Evolutionary conservation across 202 grass and related monocot genomes (phyloP).

Genomic region (Dendrocalamus latiflorus): DNA sequence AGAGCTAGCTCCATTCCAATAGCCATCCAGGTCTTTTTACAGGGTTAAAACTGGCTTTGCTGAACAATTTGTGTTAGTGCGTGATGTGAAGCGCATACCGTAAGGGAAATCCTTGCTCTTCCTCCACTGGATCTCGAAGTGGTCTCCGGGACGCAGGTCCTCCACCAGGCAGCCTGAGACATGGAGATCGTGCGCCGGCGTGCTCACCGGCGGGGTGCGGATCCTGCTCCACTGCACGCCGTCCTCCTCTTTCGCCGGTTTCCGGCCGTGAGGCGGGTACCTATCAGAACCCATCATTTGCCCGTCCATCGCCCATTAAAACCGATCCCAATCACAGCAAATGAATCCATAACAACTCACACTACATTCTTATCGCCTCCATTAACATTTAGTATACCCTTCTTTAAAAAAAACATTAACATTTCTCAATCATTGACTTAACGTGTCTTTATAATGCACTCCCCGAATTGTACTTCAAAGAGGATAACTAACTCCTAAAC

Average conservation of each 20-base stretch:
- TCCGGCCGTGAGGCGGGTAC: slow-evolving; percentile 78
- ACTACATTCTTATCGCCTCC: neutral
- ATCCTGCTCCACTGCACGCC: slow-evolving; percentile 67
- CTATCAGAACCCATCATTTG: slow-evolving; percentile 11
- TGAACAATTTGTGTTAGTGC: too few relatives aligned
- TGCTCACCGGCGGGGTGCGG: slow-evolving; percentile 54
- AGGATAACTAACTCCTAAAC: neutral
- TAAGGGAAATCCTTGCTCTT: slow-evolving; percentile 86
- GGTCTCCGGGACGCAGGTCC: slow-evolving; percentile 53
- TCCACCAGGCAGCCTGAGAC: slow-evolving; percentile 59
- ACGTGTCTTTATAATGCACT: neutral
- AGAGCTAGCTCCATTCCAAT: too few relatives aligned
- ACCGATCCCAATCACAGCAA: neutral
- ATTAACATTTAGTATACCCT: neutral
- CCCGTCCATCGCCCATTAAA: neutral
- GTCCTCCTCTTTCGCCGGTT: slow-evolving; percentile 57
- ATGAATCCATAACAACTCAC: neutral
- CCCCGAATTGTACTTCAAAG: neutral
- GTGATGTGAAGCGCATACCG: slow-evolving; percentile 32
- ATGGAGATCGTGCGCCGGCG: slow-evolving; percentile 55
- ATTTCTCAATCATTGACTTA: neutral
- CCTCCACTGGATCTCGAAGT: slow-evolving; percentile 94
- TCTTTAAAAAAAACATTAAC: neutral
- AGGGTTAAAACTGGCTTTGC: too few relatives aligned
- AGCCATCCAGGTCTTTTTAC: neutral